phyloP scores from a whole-genome alignment of 441 rosid species.

The Jatropha multifida region DNA sequence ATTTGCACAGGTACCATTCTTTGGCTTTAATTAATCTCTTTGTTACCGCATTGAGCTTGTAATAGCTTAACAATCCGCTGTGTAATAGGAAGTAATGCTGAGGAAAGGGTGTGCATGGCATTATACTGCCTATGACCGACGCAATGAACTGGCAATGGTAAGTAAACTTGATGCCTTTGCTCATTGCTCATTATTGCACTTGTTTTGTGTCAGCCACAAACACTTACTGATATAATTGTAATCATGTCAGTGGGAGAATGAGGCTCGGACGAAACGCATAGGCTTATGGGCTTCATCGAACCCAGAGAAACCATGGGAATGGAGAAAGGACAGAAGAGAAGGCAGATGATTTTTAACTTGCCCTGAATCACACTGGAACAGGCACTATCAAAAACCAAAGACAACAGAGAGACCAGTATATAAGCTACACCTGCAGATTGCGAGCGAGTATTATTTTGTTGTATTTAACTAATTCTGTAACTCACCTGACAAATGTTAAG shows the following conservation, averaged over 20 bases:
- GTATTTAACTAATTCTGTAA: background rate
- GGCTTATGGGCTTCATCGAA: constrained; percentile 78
- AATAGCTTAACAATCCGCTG: background rate
- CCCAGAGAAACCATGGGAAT: constrained; percentile 83
- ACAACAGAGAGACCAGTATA: background rate
- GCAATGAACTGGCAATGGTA: constrained; percentile 54
- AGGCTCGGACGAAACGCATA: constrained; percentile 56
- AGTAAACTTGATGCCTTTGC: constrained; percentile 9
- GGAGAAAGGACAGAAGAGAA: constrained; percentile 61
- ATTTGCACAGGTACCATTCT: constrained; percentile 45
- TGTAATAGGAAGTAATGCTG: constrained; percentile 61
- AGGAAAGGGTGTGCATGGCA: constrained; percentile 90
- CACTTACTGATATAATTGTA: background rate
- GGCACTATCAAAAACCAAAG: background rate
- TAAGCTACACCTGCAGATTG: background rate
- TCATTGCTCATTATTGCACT: constrained; percentile 4
- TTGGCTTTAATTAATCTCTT: background rate
- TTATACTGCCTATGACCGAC: constrained; percentile 60
- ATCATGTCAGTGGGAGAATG: constrained; percentile 66
- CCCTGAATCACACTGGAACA: background rate
- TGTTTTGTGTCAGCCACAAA: background rate
- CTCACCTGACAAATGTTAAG: too few relatives aligned
- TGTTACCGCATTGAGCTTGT: background rate
- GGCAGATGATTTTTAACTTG: constrained; percentile 23
- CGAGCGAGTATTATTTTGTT: background rate